Evolutionary conservation across 2,329 filamentous ascomycete genomes (phyloP).

Genomic region (Alternaria panax): DNA sequence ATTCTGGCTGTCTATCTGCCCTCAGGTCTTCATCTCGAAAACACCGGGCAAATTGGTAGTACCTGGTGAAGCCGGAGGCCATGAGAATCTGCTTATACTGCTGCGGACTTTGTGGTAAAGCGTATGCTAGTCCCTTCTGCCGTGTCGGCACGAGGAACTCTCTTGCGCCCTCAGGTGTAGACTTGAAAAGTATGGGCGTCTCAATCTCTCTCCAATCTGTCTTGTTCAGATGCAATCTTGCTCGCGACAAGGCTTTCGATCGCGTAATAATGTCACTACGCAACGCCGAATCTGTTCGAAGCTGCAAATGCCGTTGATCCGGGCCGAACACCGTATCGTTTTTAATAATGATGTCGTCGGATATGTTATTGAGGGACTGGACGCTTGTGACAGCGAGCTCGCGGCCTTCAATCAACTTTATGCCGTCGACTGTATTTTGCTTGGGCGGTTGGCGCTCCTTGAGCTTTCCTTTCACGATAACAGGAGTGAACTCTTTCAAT

Average conservation of each 20-base stretch:
- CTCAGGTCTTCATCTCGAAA: conserved; percentile 95
- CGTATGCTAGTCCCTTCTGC: conserved; percentile 78
- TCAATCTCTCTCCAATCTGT: conserved; percentile 79
- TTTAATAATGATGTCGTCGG: conserved; percentile 78
- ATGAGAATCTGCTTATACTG: conserved; percentile 99
- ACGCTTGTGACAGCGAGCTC: conserved; percentile 71
- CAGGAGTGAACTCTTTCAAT: conserved; percentile 61
- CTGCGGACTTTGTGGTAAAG: conserved; percentile 93
- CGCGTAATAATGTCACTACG: conserved; percentile 75
- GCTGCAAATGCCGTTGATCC: conserved; percentile 80
- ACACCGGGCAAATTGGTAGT: conserved; percentile 93
- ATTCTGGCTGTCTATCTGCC: conserved; percentile 93
- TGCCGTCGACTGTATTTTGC: conserved; percentile 37
- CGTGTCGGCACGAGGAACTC: conserved; percentile 94
- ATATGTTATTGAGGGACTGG: conserved; percentile 74
- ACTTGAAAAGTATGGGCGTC: conserved; percentile 95
- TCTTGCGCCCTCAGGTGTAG: conserved; percentile 91
- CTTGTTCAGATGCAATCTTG: conserved; percentile 61
- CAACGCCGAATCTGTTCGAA: conserved; percentile 75
- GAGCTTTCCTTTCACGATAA: conserved; percentile 61
- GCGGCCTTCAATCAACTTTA: conserved; percentile 50
- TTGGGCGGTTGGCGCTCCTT: conserved; percentile 51
- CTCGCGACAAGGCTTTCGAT: conserved; percentile 64
- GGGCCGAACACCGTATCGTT: conserved; percentile 76
- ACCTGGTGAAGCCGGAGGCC: conserved; percentile 81